phyloP scores from a whole-genome alignment of 805 yeast genomes.

The Millerozyma miso region DNA sequence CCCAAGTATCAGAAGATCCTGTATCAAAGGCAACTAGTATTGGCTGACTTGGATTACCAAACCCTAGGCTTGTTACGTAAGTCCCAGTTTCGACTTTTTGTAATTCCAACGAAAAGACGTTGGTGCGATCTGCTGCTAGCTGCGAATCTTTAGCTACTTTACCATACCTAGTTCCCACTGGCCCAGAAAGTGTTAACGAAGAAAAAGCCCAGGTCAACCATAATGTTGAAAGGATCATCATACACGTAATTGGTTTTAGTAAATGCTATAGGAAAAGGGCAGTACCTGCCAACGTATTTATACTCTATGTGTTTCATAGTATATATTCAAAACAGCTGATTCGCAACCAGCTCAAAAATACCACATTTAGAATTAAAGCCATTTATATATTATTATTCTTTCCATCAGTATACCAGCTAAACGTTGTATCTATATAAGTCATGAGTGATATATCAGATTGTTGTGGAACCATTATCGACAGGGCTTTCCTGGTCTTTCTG shows the following conservation, averaged over 20 bases:
- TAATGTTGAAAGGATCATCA: too few relatives aligned
- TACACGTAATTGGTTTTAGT: neutral
- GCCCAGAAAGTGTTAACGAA: too few relatives aligned
- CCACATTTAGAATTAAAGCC: neutral
- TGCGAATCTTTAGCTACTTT: constrained; percentile 1
- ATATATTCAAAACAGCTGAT: neutral
- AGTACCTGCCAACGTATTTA: neutral
- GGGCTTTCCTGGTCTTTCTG: neutral
- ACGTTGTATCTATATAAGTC: neutral
- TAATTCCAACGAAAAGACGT: neutral
- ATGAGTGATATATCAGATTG: neutral
- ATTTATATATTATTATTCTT: too few relatives aligned
- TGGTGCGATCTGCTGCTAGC: neutral
- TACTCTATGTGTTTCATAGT: neutral
- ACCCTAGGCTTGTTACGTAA: neutral
- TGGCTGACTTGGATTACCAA: constrained; percentile 8
- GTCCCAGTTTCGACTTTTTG: constrained; percentile 3
- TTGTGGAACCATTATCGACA: neutral
- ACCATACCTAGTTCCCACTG: too few relatives aligned
- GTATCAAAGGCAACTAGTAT: constrained; percentile 7
- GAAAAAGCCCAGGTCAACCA: too few relatives aligned
- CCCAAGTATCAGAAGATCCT: constrained; percentile 9
- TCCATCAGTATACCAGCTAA: neutral
- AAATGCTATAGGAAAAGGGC: too few relatives aligned
- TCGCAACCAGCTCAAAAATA: neutral